A percentile compares a stretch with the other conserved stretches of the same genome.
Evolutionary conservation across 2,329 filamentous ascomycete species (phyloP).

Genomic region (Fusarium papillatum): DNA sequence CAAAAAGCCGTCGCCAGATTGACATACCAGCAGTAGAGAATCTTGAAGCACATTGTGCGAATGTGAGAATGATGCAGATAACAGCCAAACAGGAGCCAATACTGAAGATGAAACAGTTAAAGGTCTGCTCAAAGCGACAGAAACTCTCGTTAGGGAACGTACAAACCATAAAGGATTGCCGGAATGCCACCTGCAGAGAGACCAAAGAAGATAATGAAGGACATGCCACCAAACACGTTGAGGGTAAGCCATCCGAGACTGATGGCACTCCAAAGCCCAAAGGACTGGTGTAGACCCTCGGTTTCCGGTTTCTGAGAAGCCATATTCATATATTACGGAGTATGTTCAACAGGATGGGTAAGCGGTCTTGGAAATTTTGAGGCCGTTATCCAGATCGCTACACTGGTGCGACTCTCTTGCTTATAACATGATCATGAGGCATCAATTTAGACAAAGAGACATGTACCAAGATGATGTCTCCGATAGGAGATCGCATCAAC

Average conservation of each 20-base stretch:
- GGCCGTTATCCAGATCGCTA: neutral
- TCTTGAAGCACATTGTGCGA: neutral
- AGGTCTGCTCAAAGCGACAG: neutral
- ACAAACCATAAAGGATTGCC: neutral
- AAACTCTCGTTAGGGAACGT: neutral
- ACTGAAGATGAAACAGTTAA: neutral
- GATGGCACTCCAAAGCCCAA: neutral
- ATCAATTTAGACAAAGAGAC: neutral
- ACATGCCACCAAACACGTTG: neutral
- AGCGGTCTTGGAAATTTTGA: neutral
- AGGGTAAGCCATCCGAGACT: neutral
- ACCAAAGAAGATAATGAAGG: neutral
- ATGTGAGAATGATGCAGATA: neutral
- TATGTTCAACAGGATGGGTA: neutral
- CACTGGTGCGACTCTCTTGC: neutral
- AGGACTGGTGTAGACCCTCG: neutral
- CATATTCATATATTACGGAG: neutral
- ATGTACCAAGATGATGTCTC: neutral
- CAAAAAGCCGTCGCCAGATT: neutral
- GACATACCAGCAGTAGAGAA: neutral
- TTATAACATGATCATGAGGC: neutral
- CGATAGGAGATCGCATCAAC: neutral
- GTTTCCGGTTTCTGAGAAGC: neutral
- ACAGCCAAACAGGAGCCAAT: neutral
- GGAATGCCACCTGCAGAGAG: neutral